A percentile compares a stretch with the other conserved stretches of the same genome.
phyloP scores from a whole-genome alignment of 1,284 basidiomycete genomes.

The Ustilago xerochloae region DNA sequence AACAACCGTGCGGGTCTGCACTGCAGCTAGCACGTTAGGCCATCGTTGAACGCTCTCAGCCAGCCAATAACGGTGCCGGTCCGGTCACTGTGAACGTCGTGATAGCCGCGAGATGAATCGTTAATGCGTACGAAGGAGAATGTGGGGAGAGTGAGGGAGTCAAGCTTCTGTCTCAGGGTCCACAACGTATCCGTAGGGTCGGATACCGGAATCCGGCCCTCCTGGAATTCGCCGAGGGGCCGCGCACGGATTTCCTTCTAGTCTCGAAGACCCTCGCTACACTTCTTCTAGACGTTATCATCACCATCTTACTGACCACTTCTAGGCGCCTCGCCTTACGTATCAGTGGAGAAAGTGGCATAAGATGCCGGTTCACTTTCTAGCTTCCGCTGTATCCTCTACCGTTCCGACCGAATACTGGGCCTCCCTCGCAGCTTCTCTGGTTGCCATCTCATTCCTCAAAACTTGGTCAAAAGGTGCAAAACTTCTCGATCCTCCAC shows the following conservation, averaged over 20 bases:
- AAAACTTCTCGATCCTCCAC: conserved; percentile 38
- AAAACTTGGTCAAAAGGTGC: conserved; percentile 55
- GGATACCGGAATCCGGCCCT: background rate
- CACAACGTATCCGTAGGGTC: background rate
- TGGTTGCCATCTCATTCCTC: conserved; percentile 37
- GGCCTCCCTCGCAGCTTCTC: conserved; percentile 31
- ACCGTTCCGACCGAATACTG: conserved; percentile 46
- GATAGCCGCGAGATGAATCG: no score
- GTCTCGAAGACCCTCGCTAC: conserved; percentile 4
- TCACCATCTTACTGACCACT: no score
- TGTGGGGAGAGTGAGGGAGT: background rate
- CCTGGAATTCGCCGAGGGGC: background rate
- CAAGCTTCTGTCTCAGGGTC: background rate
- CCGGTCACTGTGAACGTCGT: no score
- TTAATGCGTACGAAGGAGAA: background rate
- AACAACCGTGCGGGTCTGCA: background rate
- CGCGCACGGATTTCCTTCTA: conserved; percentile 11
- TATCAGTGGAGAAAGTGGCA: no score
- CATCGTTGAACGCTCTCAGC: no score
- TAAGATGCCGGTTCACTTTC: conserved; percentile 55
- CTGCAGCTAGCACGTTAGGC: background rate
- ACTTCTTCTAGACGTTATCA: no score
- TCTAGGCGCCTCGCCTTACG: no score
- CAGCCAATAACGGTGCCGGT: no score
- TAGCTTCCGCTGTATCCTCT: conserved; percentile 33